These are phyloP conservation scores for Talaromyces marneffei DNA, from an alignment of 2,329 filamentous ascomycete species.

Conservation along the genomic window DNA sequence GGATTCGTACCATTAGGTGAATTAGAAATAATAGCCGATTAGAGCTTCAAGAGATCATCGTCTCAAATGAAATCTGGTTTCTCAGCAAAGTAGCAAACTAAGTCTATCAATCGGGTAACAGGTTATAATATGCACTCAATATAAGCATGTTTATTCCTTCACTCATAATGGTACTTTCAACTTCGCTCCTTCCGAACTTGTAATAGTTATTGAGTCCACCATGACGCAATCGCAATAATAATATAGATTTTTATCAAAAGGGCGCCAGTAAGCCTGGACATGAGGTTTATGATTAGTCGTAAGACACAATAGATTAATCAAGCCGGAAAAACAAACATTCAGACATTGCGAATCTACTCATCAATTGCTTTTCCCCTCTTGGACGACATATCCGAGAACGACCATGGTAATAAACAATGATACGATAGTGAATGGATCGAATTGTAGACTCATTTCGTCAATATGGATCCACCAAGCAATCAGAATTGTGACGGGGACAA, in stretches of 20 bases:
- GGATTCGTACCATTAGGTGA: no score
- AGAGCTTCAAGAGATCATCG: not conserved
- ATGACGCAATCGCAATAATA: slow-evolving; percentile 7
- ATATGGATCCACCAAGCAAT: not conserved
- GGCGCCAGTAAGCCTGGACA: slow-evolving; percentile 8
- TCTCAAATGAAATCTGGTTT: not conserved
- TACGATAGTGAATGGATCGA: not conserved
- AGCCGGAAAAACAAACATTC: no score
- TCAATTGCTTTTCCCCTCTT: not conserved
- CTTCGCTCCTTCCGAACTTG: no score
- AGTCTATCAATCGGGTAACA: no score
- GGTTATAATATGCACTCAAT: no score
- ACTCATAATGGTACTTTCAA: no score
- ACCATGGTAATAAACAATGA: not conserved
- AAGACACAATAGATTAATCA: no score
- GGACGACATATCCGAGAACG: not conserved
- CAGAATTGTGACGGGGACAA: not conserved
- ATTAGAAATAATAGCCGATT: no score
- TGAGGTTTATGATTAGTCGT: not conserved
- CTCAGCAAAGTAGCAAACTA: no score
- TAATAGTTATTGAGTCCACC: not conserved
- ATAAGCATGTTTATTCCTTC: no score
- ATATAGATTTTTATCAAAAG: slow-evolving; percentile 12
- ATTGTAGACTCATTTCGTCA: not conserved
- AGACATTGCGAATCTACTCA: not conserved